These are phyloP conservation scores for Paracamarosporium sp. DNA, from an alignment of 2,329 filamentous ascomycete genomes.

Conservation along the genomic window DNA sequence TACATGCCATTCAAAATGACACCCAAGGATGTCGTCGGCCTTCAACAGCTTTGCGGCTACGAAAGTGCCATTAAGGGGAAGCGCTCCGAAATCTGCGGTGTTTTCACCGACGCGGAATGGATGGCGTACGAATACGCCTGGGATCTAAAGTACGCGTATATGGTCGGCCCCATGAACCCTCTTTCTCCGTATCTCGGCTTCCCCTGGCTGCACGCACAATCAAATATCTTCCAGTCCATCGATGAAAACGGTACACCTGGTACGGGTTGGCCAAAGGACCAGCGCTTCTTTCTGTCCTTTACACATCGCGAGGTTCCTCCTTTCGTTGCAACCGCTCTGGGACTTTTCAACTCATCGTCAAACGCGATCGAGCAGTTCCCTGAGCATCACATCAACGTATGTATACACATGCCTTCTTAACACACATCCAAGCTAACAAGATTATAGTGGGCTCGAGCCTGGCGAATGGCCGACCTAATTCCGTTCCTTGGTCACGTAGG, in stretches of 20 bases:
- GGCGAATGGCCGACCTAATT: slow-evolving; percentile 68
- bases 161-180: slow-evolving; percentile 67
- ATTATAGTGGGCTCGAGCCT: slow-evolving; percentile 63
- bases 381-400: slow-evolving; percentile 56
- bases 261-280: slow-evolving; percentile 46
- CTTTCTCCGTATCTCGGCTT: slow-evolving; percentile 65
- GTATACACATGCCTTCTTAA: neutral
- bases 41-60: slow-evolving; percentile 71
- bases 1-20: slow-evolving; percentile 64
- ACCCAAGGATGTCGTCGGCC: slow-evolving; percentile 65
- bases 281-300: slow-evolving; percentile 71
- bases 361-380: slow-evolving; percentile 69
- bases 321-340: slow-evolving; percentile 70
- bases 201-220: slow-evolving; percentile 70
- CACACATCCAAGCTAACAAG: neutral
- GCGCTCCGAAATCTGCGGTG: slow-evolving; percentile 62
- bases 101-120: slow-evolving; percentile 69
- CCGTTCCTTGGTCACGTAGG: slow-evolving; percentile 71
- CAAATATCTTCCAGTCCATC: slow-evolving; percentile 41
- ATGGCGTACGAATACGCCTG: slow-evolving; percentile 69
- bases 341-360: slow-evolving; percentile 71
- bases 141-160: slow-evolving; percentile 69
- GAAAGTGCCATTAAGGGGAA: slow-evolving; percentile 67
- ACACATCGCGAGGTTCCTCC: slow-evolving; percentile 73
- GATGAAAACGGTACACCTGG: slow-evolving; percentile 47